Percentiles rank a stretch among this genome's conserved stretches.
Evolutionary conservation across 208 protist species (phyloP).

Genomic region (Crithidia mellificae): DNA sequence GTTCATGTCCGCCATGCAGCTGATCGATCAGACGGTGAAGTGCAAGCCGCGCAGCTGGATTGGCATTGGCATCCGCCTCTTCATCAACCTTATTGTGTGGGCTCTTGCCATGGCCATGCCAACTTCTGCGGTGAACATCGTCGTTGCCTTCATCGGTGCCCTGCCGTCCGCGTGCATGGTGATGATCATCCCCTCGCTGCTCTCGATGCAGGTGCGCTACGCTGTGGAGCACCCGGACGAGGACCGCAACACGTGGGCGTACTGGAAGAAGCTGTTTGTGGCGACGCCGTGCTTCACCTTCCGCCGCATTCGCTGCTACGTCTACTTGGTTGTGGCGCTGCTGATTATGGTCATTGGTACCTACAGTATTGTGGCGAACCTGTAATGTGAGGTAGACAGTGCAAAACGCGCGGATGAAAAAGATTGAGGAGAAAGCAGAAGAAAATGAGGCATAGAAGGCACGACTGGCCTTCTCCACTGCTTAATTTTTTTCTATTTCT

Average conservation of each 20-base stretch:
- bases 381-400: no score
- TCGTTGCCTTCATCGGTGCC: conserved; percentile 72
- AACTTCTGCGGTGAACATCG: conserved; percentile 60
- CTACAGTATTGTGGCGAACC: conserved; percentile 39
- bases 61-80: conserved; percentile 48
- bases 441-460: no score
- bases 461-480: no score
- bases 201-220: conserved; percentile 52
- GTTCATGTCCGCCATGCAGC: conserved; percentile 79
- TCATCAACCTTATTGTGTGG: conserved; percentile 68
- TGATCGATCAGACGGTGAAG: conserved; percentile 55
- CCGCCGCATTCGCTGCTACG: conserved; percentile 40
- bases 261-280: conserved; percentile 59
- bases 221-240: no score
- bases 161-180: conserved; percentile 72
- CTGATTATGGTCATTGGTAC: conserved; percentile 81
- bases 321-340: conserved; percentile 58
- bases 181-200: conserved; percentile 63
- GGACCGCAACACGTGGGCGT: conserved; percentile 43
- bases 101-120: conserved; percentile 63
- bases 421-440: no score
- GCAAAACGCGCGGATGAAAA: no score
- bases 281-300: conserved; percentile 39
- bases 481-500: no score
- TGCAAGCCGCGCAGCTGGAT: conserved; percentile 59